Evolutionary conservation across 257 asterid species (phyloP), one percentile per base, ranked within the genome.

Genomic region (Rhazya stricta): DNA sequence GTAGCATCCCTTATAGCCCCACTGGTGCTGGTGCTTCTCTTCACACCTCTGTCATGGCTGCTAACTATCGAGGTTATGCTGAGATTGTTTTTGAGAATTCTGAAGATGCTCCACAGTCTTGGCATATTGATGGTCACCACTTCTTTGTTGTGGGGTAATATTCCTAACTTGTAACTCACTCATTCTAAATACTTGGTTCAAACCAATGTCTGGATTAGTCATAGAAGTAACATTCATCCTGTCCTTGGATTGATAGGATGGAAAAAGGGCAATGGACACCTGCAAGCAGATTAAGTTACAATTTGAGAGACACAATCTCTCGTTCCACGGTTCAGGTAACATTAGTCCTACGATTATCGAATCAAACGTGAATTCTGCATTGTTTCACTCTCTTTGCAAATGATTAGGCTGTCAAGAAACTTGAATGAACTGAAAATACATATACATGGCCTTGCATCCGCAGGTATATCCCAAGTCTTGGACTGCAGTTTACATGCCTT

Each of bases 301-400:
- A 84, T 43, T 67, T 84, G 58, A 72, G 80, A 56, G 88, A 84
- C 66, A 78, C 85, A 0, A 75, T 84, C 23, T 84, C 88, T 42
- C 83, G 88, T 30, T 84, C 80, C 41, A 79, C 88, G 13, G 88
- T 84, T 60, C 85, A 84, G 85, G 88, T 84, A 78, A 19, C 30
- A n/a, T 27, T 32, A 16, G 10, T n/a, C n/a, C 27, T 1, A 48
- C 6, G 19, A 29, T 69, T 39, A 30, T 23, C 30, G 12, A 15
- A 7, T 37, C 25, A 25, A 8, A 5, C 23, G 5, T 36, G 3
- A 6, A 5, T 19, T 48, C 39, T 32, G 41, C 37, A 32, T 12
- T n/a, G 4, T 9, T 30, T 0, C 61, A 4, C 16, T 67, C n/a
- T 48, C 54, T 21, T n/a, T 41, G n/a, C 9, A 6, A 68, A 9